A percentile compares a stretch with the other conserved stretches of the same genome.
Conservation (phyloP, 345 rosid species). For the Cochlearia excelsa region DNA sequence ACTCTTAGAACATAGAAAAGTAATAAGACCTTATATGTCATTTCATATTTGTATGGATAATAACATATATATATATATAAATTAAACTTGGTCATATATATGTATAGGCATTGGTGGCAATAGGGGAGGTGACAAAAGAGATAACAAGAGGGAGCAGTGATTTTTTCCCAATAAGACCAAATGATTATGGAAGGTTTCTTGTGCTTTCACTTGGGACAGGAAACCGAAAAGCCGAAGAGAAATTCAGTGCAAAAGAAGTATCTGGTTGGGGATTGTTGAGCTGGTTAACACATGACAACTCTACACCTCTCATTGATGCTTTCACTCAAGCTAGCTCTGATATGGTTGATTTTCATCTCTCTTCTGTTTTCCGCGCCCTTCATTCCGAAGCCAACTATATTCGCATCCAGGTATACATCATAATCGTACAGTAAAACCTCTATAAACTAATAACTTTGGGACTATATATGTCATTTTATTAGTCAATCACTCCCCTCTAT, state of each 20-base stretch:
- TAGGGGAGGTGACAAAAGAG: constrained; percentile 53
- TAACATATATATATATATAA: no score
- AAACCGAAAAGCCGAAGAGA: constrained; percentile 34
- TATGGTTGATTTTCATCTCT: constrained; percentile 60
- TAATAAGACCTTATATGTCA: no score
- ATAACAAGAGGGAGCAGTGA: constrained; percentile 38
- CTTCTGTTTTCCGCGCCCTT: constrained; percentile 49
- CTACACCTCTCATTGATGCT: constrained; percentile 55
- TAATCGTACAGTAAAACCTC: no score
- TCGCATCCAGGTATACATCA: constrained; percentile 30
- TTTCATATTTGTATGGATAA: no score
- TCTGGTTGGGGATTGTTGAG: constrained; percentile 66
- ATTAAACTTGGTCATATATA: no score
- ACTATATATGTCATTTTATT: background rate
- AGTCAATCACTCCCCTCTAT: no score
- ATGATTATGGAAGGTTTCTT: constrained; percentile 47
- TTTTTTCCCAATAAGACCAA: constrained; percentile 42
- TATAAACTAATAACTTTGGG: no score
- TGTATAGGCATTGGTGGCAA: constrained; percentile 48
- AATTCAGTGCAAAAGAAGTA: constrained; percentile 41
- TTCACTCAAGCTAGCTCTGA: constrained; percentile 62
- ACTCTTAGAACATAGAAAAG: background rate
- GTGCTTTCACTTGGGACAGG: constrained; percentile 73
- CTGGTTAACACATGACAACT: constrained; percentile 51
- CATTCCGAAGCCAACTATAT: constrained; percentile 41